Percentiles rank a stretch among this genome's conserved stretches.
Conservation (phyloP, 2,329 filamentous ascomycete species). For the Pseudogymnoascus sp. region DNA sequence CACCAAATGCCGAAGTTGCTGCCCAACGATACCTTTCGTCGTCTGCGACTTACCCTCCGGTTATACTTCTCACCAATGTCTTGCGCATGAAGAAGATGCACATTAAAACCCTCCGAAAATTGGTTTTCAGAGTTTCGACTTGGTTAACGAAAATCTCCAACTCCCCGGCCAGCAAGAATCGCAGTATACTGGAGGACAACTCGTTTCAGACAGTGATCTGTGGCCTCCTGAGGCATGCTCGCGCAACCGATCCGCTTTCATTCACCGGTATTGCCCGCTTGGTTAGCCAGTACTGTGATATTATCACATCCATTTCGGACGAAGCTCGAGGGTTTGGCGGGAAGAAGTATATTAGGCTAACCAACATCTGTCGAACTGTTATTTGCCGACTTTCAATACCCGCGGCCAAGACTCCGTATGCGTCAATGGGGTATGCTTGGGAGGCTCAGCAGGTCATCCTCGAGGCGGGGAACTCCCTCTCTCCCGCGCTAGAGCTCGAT, state of each 20-base stretch:
- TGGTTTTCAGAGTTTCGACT: background rate
- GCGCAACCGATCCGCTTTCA: conserved; percentile 11
- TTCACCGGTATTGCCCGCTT: background rate
- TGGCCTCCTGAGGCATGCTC: conserved; percentile 23
- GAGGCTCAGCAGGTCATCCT: conserved; percentile 48
- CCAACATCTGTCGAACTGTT: conserved; percentile 34
- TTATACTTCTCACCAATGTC: conserved; percentile 22
- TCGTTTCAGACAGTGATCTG: conserved; percentile 18
- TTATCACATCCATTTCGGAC: background rate
- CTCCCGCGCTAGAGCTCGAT: conserved; percentile 43
- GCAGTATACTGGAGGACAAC: conserved; percentile 12
- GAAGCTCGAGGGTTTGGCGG: background rate
- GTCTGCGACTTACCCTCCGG: conserved; percentile 15
- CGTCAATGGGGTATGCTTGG: conserved; percentile 44
- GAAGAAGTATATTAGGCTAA: conserved; percentile 16
- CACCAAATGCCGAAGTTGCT: conserved; percentile 16
- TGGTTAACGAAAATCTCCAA: background rate
- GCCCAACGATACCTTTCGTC: conserved; percentile 20
- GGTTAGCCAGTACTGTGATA: background rate
- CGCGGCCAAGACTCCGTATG: conserved; percentile 28
- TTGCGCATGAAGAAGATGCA: conserved; percentile 18
- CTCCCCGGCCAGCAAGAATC: background rate
- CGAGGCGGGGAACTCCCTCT: conserved; percentile 40
- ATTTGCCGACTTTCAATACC: conserved; percentile 32
- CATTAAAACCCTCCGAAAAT: conserved; percentile 15